Base-by-base conservation (phyloP, 2,329 filamentous ascomycete species). In the Elsinoe arachidis region DNA sequence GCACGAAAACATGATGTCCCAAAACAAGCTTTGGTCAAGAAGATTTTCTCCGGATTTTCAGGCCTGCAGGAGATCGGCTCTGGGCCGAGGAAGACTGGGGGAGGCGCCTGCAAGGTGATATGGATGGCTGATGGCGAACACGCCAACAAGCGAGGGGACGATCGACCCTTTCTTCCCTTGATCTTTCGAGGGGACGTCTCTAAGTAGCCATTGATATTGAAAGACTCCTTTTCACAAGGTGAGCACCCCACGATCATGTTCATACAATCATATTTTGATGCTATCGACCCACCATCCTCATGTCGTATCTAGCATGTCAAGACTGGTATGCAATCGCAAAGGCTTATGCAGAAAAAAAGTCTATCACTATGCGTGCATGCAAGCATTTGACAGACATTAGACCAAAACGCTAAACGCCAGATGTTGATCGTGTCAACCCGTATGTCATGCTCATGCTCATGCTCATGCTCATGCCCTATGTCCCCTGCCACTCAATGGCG, bases 41-140 rank as follows among this genome's bases (percentile, higher is more conserved):
- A n/a, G n/a, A 34, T 37, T 52, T 52, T 52, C 47, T 52, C 47
- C 47, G 26, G 47, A 37, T 52, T 52, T 52, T 52, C 26, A 6
- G 17, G 30, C 17, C 15, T 23, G 49, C 34, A 37, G 34, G 44
- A 49, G 44, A 34, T 49, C 44, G 44, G 44, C 44, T 21, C 23
- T 15, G 15, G 23, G 23, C 23, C 23, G 23, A 26, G 23, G 23
- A 26, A 26, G 3, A 26, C 23, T 26, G 23, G 23, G 30, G 23
- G 23, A 17, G 44, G 17, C 43, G 23, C 17, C 23, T 49, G 44
- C 44, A 35, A 19, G 33, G 46, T 51, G 44, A 51, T 23, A 51
- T 51, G 30, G n/a, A 34, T 34, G 46, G 46, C 46, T 34, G 26
- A 30, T 7, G 7, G 26, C 5, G 26, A 30, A 30, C 26, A 30